Percentiles rank a stretch among this genome's conserved stretches.
phyloP scores from a whole-genome alignment of 1,284 basidiomycete genomes.

The Bondarzewia mesenterica region DNA sequence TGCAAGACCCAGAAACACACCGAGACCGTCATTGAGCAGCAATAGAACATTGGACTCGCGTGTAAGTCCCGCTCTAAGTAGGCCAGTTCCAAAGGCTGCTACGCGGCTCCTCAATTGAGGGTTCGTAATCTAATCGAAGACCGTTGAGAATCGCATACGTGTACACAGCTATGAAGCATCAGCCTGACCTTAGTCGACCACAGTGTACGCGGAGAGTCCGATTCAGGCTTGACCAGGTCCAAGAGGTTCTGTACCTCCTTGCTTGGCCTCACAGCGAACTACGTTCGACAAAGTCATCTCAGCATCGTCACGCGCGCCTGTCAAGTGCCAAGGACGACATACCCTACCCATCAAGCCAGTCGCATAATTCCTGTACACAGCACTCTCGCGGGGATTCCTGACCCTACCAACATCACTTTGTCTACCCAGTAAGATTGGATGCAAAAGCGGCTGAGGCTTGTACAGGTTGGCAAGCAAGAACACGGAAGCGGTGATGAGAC shows the following conservation, averaged over 20 bases:
- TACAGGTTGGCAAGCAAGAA: conserved; percentile 70
- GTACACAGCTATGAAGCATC: background rate
- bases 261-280: conserved; percentile 66
- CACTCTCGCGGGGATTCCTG: conserved; percentile 65
- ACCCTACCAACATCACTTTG: conserved; percentile 80
- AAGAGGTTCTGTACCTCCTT: conserved; percentile 61
- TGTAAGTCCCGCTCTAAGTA: conserved; percentile 52
- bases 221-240: conserved; percentile 58
- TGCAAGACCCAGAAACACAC: conserved; percentile 27
- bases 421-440: conserved; percentile 73
- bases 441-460: conserved; percentile 71
- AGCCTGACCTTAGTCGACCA: conserved; percentile 71
- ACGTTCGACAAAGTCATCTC: conserved; percentile 4
- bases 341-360: conserved; percentile 74
- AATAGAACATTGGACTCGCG: conserved; percentile 63
- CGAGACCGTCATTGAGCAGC: conserved; percentile 66
- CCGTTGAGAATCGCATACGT: background rate
- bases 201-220: conserved; percentile 59
- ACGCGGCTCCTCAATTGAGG: conserved; percentile 54
- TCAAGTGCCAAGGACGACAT: background rate
- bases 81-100: conserved; percentile 59
- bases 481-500: conserved; percentile 62
- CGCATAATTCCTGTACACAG: conserved; percentile 75
- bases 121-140: conserved; percentile 53
- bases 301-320: background rate